These are phyloP conservation scores for Cladosporium sp. DNA, from an alignment of 2,329 filamentous ascomycete species.

Conservation along the genomic window DNA sequence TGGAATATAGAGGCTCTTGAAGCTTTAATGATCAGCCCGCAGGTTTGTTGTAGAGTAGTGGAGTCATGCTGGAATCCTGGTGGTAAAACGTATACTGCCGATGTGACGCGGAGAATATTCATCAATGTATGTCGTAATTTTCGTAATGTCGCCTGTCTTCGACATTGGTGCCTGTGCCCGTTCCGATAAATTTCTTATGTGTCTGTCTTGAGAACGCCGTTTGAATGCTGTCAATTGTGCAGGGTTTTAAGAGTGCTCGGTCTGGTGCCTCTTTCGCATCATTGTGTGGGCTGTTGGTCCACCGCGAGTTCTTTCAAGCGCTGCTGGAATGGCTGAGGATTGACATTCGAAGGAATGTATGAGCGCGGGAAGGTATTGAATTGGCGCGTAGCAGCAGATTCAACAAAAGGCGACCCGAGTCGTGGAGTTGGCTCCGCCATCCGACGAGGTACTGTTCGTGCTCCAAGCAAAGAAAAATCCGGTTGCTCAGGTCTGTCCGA, in stretches of 20 bases:
- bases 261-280: not conserved
- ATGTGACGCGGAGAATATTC: slow-evolving; percentile 15
- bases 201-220: slow-evolving; percentile 7
- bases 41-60: slow-evolving; percentile 1
- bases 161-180: slow-evolving; percentile 2
- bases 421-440: slow-evolving; percentile 46
- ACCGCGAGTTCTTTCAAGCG: slow-evolving; percentile 35
- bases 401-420: slow-evolving; percentile 51
- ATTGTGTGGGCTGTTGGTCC: slow-evolving; percentile 1
- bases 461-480: slow-evolving; percentile 28
- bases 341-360: slow-evolving; percentile 31
- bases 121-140: slow-evolving; percentile 17
- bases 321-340: slow-evolving; percentile 37
- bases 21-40: not conserved
- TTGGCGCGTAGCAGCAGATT: slow-evolving; percentile 40
- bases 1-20: not conserved
- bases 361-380: slow-evolving; percentile 53
- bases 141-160: slow-evolving; percentile 18
- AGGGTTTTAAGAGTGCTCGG: not conserved
- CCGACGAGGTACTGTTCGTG: slow-evolving; percentile 38
- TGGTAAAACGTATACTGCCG: not conserved
- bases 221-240: slow-evolving; percentile 10
- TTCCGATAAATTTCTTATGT: not conserved
- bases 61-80: slow-evolving; percentile 7
- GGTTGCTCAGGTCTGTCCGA: slow-evolving; percentile 27